These are phyloP conservation scores for Funneliformis mosseae DNA, from an alignment of 192 early-diverging fungal species.

Conservation along the genomic window DNA sequence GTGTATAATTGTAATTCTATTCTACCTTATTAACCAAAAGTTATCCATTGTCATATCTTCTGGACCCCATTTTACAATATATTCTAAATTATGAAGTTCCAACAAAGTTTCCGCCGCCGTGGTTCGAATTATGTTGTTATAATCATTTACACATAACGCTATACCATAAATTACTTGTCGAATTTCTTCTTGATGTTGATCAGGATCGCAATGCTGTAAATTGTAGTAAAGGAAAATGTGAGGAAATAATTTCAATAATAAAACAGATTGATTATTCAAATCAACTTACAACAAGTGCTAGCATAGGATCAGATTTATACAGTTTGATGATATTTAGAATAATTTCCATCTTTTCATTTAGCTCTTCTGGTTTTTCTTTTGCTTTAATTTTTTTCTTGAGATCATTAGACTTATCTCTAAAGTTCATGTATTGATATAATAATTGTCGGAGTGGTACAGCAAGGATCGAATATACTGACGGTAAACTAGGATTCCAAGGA, in stretches of 20 bases:
- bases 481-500: slow-evolving; percentile 71
- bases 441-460: slow-evolving; percentile 63
- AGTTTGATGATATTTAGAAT: slow-evolving; percentile 74
- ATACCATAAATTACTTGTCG: slow-evolving; percentile 72
- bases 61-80: slow-evolving; percentile 82
- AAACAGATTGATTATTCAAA: not conserved
- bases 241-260: not conserved
- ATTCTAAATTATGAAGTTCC: slow-evolving; percentile 69
- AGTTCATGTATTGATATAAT: slow-evolving; percentile 57
- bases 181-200: slow-evolving; percentile 40
- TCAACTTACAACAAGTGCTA: slow-evolving; percentile 68
- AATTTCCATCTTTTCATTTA: slow-evolving; percentile 81
- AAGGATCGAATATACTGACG: slow-evolving; percentile 57
- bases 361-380: slow-evolving; percentile 47
- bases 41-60: slow-evolving; percentile 67
- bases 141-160: slow-evolving; percentile 74
- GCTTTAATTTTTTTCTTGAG: slow-evolving; percentile 50
- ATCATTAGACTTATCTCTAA: slow-evolving; percentile 41
- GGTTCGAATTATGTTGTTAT: slow-evolving; percentile 67
- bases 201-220: not conserved
- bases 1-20: not conserved
- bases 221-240: not conserved
- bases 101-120: slow-evolving; percentile 74
- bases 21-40: slow-evolving; percentile 74
- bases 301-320: slow-evolving; percentile 73